Percentiles rank a stretch among this genome's conserved stretches.
phyloP scores from a whole-genome alignment of 176 grass and related monocot genomes.

The Dendrocalamus sinicus region DNA sequence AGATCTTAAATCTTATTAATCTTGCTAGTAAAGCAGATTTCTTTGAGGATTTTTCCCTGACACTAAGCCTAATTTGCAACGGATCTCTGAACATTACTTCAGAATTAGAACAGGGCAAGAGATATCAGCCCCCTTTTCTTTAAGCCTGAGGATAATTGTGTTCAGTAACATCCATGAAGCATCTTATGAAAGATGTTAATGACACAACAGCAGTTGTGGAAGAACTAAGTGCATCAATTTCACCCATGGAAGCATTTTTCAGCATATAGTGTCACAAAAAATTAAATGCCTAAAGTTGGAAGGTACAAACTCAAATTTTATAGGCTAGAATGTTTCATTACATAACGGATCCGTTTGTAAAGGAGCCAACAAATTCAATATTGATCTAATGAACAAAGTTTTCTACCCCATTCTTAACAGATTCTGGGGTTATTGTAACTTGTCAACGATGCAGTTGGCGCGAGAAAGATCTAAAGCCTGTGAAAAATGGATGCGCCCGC shows the following conservation, averaged over 20 bases:
- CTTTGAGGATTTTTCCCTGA: not conserved
- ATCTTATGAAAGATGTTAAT: not conserved
- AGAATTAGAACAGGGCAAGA: not conserved
- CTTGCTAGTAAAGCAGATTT: not conserved
- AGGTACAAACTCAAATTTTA: not conserved
- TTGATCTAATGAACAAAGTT: not conserved
- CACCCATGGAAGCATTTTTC: conserved; percentile 1
- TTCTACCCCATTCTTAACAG: not conserved
- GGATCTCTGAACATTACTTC: not conserved
- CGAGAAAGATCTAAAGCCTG: not conserved
- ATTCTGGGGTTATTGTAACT: not conserved
- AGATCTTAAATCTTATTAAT: not conserved
- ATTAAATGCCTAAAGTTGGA: not conserved
- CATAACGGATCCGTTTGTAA: not conserved
- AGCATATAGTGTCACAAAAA: not conserved
- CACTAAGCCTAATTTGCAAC: not conserved
- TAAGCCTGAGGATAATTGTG: not conserved
- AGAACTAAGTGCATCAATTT: not conserved
- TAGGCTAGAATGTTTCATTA: not conserved
- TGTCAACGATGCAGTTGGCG: not conserved
- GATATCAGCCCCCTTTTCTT: not conserved
- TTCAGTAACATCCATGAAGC: not conserved
- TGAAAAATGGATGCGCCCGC: not conserved
- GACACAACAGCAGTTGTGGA: not conserved
- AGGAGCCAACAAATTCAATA: not conserved